phyloP scores from a whole-genome alignment of 2,329 filamentous ascomycete species.

The Trichoderma koningii region DNA sequence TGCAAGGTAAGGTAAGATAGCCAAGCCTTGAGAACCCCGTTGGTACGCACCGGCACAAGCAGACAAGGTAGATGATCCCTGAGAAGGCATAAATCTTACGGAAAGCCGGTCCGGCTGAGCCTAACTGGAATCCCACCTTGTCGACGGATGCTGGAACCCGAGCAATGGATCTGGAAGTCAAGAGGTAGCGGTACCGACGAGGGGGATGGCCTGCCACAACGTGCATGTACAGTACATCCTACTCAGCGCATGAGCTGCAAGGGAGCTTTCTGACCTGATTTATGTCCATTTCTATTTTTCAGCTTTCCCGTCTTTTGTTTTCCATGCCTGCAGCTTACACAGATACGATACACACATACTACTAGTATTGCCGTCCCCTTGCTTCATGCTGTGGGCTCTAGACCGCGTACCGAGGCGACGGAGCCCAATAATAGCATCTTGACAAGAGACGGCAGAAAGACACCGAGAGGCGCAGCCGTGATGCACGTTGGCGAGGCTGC shows the following conservation, averaged over 20 bases:
- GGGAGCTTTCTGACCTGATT: too few species aligned
- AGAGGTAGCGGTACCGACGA: not conserved
- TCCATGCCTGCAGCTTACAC: too few species aligned
- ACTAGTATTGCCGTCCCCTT: not conserved
- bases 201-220: not conserved
- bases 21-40: too few species aligned
- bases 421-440: slow-evolving; percentile 20
- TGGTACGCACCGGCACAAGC: not conserved
- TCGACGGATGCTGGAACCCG: slow-evolving; percentile 5
- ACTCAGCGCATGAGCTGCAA: not conserved
- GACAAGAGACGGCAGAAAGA: not conserved
- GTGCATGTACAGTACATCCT: not conserved
- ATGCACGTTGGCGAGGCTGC: not conserved
- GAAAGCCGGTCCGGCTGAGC: slow-evolving; percentile 22
- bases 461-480: not conserved
- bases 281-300: too few species aligned
- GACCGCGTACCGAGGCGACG: slow-evolving; percentile 8
- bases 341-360: too few species aligned
- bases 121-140: slow-evolving; percentile 5
- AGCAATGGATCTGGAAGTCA: too few species aligned
- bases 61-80: not conserved
- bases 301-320: too few species aligned
- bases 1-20: too few species aligned
- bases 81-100: slow-evolving; percentile 7
- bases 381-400: not conserved